phyloP scores from a whole-genome alignment of 2,329 filamentous ascomycete genomes.

The Aspergillus sp. region DNA sequence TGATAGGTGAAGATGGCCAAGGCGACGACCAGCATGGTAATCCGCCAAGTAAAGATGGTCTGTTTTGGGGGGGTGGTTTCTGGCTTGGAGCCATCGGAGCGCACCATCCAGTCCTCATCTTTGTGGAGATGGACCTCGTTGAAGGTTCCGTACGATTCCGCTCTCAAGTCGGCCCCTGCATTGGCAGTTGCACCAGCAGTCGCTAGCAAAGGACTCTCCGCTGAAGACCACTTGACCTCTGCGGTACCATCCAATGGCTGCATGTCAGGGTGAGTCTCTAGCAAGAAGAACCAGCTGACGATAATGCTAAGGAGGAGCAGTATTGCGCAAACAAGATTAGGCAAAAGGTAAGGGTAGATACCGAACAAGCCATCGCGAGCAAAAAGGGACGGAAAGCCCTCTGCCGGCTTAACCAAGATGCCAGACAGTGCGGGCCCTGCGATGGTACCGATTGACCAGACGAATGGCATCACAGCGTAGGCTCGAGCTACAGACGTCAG shows the following conservation, averaged over 20 bases:
- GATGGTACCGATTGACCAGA: constrained; percentile 89
- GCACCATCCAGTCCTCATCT: constrained; percentile 53
- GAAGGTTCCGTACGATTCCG: constrained; percentile 80
- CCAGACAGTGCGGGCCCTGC: constrained; percentile 67
- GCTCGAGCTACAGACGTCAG: constrained; percentile 63
- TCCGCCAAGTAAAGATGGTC: constrained; percentile 60
- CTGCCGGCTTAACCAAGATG: constrained; percentile 74
- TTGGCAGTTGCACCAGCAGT: constrained; percentile 73
- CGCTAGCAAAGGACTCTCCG: constrained; percentile 72
- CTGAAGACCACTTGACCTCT: constrained; percentile 44
- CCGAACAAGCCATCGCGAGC: constrained; percentile 68
- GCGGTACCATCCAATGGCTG: constrained; percentile 51
- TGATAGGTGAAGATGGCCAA: constrained; percentile 91
- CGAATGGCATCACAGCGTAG: constrained; percentile 90
- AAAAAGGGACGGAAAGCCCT: constrained; percentile 71
- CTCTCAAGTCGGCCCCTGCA: constrained; percentile 68
- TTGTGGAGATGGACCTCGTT: constrained; percentile 55
- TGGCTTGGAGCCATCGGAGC: constrained; percentile 45
- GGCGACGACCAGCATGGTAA: constrained; percentile 75
- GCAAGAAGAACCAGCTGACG: constrained; percentile 74
- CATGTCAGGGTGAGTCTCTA: constrained; percentile 88
- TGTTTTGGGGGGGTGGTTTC: constrained; percentile 39
- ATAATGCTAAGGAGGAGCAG: constrained; percentile 77
- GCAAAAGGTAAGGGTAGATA: constrained; percentile 80
- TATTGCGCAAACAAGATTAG: constrained; percentile 78